phyloP scores from a whole-genome alignment of 768 basidiomycete species.

The Russula ochroleuca region DNA sequence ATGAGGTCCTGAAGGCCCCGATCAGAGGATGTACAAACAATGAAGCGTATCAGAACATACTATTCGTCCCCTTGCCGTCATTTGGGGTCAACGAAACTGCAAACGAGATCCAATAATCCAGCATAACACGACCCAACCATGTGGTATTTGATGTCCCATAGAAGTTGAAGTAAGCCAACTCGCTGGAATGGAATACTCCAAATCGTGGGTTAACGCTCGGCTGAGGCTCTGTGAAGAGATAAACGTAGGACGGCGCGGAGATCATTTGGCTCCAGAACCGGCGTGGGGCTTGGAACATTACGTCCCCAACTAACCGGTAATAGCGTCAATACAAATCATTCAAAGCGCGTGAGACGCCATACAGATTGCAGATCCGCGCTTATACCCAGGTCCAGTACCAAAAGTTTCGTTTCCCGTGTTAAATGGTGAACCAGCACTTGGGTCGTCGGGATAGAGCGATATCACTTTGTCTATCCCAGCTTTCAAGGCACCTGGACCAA shows the following conservation, averaged over 20 bases:
- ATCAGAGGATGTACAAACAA: neutral
- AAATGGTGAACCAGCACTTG: conserved; percentile 45
- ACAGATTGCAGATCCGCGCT: conserved; percentile 37
- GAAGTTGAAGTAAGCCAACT: conserved; percentile 31
- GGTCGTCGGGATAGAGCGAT: conserved; percentile 41
- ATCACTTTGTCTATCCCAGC: conserved; percentile 33
- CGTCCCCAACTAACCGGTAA: conserved; percentile 35
- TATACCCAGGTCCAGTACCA: conserved; percentile 39
- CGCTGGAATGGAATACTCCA: conserved; percentile 27
- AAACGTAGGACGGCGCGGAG: conserved; percentile 39
- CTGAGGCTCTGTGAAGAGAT: conserved; percentile 42
- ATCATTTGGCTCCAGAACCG: conserved; percentile 43
- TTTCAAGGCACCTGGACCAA: conserved; percentile 17
- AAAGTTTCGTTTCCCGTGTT: conserved; percentile 45
- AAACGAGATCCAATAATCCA: conserved; percentile 47
- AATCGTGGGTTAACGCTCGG: conserved; percentile 18
- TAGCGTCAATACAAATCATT: neutral
- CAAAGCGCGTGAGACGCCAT: neutral
- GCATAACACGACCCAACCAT: conserved; percentile 37
- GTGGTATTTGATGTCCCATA: conserved; percentile 5
- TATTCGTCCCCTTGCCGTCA: conserved; percentile 38
- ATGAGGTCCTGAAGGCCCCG: conserved; percentile 1
- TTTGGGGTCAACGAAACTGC: conserved; percentile 44
- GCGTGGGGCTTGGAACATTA: conserved; percentile 39
- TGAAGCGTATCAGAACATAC: conserved; percentile 28